Percentiles rank a stretch among this genome's conserved stretches.
Evolutionary conservation across 495 filamentous ascomycete genomes (phyloP).

Genomic region (Astrocystis sublimbata): DNA sequence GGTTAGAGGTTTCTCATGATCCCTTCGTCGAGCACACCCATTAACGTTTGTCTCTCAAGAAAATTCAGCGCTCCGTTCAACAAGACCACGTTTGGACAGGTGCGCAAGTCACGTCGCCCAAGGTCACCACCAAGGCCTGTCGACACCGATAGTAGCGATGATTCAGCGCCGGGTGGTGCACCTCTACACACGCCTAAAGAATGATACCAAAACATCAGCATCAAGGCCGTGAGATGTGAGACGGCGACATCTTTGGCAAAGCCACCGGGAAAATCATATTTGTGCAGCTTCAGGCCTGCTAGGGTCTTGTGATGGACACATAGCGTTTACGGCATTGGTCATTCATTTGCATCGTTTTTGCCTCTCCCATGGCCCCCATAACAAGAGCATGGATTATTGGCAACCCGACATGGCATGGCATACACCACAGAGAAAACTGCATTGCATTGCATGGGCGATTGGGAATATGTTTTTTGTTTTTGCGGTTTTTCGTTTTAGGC

Average conservation of each 20-base stretch:
- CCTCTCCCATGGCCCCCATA: not conserved
- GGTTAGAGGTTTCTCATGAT: constrained; percentile 45
- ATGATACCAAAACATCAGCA: not conserved
- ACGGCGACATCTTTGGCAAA: not conserved
- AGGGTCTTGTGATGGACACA: not conserved
- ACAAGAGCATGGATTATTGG: constrained; percentile 7
- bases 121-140: not conserved
- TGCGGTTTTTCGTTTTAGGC: no score
- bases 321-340: not conserved
- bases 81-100: constrained; percentile 12
- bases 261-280: no score
- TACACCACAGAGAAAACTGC: not conserved
- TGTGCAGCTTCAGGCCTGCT: no score
- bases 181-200: not conserved
- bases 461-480: no score
- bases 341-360: constrained; percentile 6
- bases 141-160: constrained; percentile 19
- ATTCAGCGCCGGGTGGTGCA: constrained; percentile 16
- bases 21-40: constrained; percentile 27
- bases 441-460: constrained; percentile 12
- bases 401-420: not conserved
- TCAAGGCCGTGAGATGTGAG: no score
- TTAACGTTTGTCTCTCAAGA: constrained; percentile 18
- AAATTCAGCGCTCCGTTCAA: not conserved
- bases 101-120: constrained; percentile 5